Conservation (phyloP, 164 flowering plant genomes). For the Vitis rupestris region DNA sequence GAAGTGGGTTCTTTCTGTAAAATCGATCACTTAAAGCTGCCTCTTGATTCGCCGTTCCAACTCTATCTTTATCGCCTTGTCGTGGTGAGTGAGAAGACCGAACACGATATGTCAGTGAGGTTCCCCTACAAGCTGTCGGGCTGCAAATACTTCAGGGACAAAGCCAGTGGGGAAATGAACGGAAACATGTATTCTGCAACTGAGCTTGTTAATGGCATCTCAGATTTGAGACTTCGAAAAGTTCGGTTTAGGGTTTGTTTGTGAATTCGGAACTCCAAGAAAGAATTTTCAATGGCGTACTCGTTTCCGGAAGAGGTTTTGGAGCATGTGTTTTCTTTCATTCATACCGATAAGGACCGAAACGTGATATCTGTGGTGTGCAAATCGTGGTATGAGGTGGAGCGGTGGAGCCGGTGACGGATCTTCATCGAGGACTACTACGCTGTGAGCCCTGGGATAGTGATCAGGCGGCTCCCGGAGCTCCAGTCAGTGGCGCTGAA, state of each 20-base stretch:
- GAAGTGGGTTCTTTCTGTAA: no score
- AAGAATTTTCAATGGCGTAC: slow-evolving; percentile 31
- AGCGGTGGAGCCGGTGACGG: slow-evolving; percentile 55
- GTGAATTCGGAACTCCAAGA: neutral
- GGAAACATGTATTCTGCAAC: slow-evolving; percentile 17
- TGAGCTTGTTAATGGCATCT: slow-evolving; percentile 31
- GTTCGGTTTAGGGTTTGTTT: neutral
- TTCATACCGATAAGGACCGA: slow-evolving; percentile 54
- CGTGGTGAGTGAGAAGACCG: slow-evolving; percentile 58
- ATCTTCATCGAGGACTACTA: slow-evolving; percentile 86
- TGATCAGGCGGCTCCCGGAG: slow-evolving; percentile 67
- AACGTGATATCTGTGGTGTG: slow-evolving; percentile 81
- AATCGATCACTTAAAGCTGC: no score
- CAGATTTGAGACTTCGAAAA: slow-evolving; percentile 21
- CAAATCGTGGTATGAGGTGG: slow-evolving; percentile 81
- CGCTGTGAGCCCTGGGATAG: slow-evolving; percentile 51
- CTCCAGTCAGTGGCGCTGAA: slow-evolving; percentile 61
- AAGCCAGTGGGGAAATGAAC: neutral
- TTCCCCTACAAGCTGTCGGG: slow-evolving; percentile 64
- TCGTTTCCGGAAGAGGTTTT: slow-evolving; percentile 88
- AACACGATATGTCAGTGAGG: slow-evolving; percentile 39
- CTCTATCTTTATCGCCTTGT: slow-evolving; percentile 36
- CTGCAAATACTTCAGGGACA: slow-evolving; percentile 33
- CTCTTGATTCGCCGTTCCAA: slow-evolving; percentile 33
- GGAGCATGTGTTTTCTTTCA: slow-evolving; percentile 82